These are phyloP conservation scores for Colletotrichum sp. DNA, from an alignment of 2,329 filamentous ascomycete species.

Conservation along the genomic window DNA sequence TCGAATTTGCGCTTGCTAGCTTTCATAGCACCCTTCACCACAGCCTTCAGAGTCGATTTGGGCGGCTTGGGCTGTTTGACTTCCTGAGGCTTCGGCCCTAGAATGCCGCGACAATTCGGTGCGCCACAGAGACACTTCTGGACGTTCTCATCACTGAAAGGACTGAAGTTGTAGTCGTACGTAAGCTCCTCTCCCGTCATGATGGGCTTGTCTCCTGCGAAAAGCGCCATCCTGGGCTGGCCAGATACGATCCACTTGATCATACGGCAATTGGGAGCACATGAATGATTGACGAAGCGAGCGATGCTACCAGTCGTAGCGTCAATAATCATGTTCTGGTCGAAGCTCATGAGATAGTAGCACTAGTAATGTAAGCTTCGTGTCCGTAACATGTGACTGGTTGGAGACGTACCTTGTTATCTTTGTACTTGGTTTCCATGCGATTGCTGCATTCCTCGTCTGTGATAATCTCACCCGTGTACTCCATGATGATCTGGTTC, in stretches of 20 bases:
- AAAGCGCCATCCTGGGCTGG: constrained; percentile 94
- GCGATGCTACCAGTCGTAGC: constrained; percentile 95
- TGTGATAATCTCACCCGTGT: constrained; percentile 96
- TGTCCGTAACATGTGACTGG: constrained; percentile 13
- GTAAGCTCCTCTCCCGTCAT: constrained; percentile 96
- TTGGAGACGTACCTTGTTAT: constrained; percentile 75
- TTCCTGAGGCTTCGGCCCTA: constrained; percentile 66
- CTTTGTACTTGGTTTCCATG: constrained; percentile 92
- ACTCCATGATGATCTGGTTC: constrained; percentile 97
- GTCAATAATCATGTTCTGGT: constrained; percentile 98
- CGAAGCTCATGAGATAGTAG: constrained; percentile 98
- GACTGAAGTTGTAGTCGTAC: constrained; percentile 84
- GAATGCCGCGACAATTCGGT: constrained; percentile 66
- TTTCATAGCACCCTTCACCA: constrained; percentile 46
- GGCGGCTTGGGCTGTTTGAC: constrained; percentile 50
- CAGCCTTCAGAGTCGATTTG: constrained; percentile 47
- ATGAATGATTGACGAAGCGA: constrained; percentile 97
- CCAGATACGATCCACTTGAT: constrained; percentile 96
- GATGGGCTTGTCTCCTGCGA: constrained; percentile 88
- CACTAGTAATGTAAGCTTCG: constrained; percentile 60
- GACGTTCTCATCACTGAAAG: constrained; percentile 72
- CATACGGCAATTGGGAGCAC: constrained; percentile 96
- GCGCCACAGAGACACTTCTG: constrained; percentile 70
- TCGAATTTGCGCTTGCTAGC: constrained; percentile 62
- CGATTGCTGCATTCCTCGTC: constrained; percentile 91